These are phyloP conservation scores for Kwoniella europaea DNA, from an alignment of 768 basidiomycete genomes.

Conservation along the genomic window DNA sequence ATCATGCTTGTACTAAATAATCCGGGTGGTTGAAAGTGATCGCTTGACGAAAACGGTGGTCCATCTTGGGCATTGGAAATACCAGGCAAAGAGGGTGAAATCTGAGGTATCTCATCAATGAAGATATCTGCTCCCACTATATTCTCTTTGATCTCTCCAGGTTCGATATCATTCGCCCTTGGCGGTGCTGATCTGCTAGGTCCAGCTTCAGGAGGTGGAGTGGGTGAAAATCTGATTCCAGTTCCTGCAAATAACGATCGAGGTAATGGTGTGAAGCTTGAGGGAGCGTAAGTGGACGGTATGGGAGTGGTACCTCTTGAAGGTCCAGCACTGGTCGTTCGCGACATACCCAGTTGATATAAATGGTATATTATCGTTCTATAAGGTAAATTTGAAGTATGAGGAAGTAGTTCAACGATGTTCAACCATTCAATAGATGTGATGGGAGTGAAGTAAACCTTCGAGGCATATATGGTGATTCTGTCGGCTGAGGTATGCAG, in stretches of 20 bases:
- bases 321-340: conserved; percentile 1
- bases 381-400: too few relatives aligned
- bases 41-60: neutral
- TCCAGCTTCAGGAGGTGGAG: conserved; percentile 9
- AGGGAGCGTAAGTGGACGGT: conserved; percentile 5
- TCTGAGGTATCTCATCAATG: conserved; percentile 24
- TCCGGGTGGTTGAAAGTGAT: conserved; percentile 32
- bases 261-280: conserved; percentile 24
- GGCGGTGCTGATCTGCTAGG: conserved; percentile 1
- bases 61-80: neutral
- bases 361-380: too few relatives aligned
- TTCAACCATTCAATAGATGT: too few relatives aligned
- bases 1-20: conserved; percentile 23
- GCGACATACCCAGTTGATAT: neutral
- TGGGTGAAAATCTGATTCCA: neutral
- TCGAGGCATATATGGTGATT: too few relatives aligned
- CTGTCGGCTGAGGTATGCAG: too few relatives aligned
- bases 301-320: conserved; percentile 8
- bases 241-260: conserved; percentile 19
- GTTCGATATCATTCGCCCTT: neutral
- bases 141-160: conserved; percentile 2
- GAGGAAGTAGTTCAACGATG: too few relatives aligned
- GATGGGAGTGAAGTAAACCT: too few relatives aligned
- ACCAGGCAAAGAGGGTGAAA: conserved; percentile 6
- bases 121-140: conserved; percentile 12